phyloP scores from a whole-genome alignment of 768 basidiomycete genomes.

The Pleurotus tuoliensis region DNA sequence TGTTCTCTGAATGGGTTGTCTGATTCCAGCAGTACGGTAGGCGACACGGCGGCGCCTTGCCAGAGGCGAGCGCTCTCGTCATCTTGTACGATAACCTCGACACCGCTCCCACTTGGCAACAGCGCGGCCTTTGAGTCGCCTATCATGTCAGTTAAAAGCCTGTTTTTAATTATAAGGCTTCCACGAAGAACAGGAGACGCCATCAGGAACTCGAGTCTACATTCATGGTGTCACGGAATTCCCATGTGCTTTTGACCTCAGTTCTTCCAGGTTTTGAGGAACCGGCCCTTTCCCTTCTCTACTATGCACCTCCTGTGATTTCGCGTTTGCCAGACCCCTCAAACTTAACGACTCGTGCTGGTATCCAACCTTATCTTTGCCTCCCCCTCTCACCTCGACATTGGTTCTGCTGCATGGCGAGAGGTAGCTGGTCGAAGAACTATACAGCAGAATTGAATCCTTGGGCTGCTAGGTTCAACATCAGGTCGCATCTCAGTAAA shows the following conservation, averaged over 20 bases:
- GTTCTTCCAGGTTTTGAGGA: neutral
- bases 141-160: too few species aligned
- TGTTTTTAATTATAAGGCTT: neutral
- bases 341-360: neutral
- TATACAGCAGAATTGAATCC: constrained; percentile 17
- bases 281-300: constrained; percentile 2
- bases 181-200: neutral
- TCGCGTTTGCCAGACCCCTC: neutral
- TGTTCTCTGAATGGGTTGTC: too few species aligned
- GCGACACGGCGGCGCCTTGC: too few species aligned
- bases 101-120: too few species aligned
- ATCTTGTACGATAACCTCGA: too few species aligned
- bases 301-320: constrained; percentile 7
- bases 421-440: constrained; percentile 6
- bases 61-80: too few species aligned
- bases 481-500: constrained; percentile 19
- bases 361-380: neutral
- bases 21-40: too few species aligned
- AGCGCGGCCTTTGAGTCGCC: too few species aligned
- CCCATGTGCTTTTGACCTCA: constrained; percentile 3
- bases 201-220: neutral
- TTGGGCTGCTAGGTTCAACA: constrained; percentile 18
- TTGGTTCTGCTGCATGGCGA: neutral
- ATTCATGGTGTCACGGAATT: constrained; percentile 7
- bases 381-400: neutral